Conservation (phyloP, 331 rosid genomes). For the Dryas integrifolia region DNA sequence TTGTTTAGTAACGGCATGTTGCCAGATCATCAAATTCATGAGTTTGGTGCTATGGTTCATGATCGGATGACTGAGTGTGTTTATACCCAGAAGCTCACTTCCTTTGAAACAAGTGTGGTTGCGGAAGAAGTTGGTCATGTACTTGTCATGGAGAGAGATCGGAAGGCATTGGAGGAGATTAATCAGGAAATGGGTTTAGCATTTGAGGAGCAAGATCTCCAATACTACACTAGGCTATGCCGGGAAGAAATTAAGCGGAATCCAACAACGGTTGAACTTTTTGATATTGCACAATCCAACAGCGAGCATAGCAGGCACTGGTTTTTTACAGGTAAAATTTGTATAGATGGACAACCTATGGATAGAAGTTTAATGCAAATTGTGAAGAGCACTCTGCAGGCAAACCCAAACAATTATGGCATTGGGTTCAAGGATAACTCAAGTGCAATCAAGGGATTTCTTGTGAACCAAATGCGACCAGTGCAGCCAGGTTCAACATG, state of each 20-base stretch:
- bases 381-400: slow-evolving; percentile 82
- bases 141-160: slow-evolving; percentile 78
- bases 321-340: slow-evolving; percentile 80
- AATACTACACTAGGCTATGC: slow-evolving; percentile 75
- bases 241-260: slow-evolving; percentile 72
- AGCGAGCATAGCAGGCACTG: slow-evolving; percentile 93
- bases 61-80: slow-evolving; percentile 90
- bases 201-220: slow-evolving; percentile 85
- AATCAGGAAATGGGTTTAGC: slow-evolving; percentile 81
- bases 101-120: slow-evolving; percentile 58
- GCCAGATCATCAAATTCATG: slow-evolving; percentile 53
- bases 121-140: slow-evolving; percentile 63
- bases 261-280: slow-evolving; percentile 79
- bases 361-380: slow-evolving; percentile 76
- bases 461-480: slow-evolving; percentile 65
- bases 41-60: slow-evolving; percentile 69
- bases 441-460: slow-evolving; percentile 81
- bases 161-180: slow-evolving; percentile 74
- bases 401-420: slow-evolving; percentile 75
- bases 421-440: slow-evolving; percentile 93
- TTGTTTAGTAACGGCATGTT: slow-evolving; percentile 47
- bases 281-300: slow-evolving; percentile 91
- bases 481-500: slow-evolving; percentile 64
- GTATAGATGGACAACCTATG: slow-evolving; percentile 70
- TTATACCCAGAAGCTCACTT: slow-evolving; percentile 55